Conservation (phyloP, 805 yeast species). For the Torulaspora indica region DNA sequence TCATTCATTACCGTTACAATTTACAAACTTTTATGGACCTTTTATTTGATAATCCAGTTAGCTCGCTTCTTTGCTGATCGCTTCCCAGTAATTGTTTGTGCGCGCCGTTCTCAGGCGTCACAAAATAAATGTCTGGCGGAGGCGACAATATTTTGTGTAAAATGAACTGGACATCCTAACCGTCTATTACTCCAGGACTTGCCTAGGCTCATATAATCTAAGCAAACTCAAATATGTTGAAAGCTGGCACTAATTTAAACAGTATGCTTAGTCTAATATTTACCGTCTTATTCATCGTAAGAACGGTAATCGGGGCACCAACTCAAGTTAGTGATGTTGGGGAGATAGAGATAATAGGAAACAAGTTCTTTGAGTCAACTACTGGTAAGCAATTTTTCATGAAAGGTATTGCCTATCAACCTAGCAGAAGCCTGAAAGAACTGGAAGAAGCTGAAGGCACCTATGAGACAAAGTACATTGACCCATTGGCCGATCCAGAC, state of each 20-base stretch:
- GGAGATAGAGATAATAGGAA: conserved; percentile 59
- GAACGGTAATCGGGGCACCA: conserved; percentile 1
- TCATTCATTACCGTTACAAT: conserved; percentile 4
- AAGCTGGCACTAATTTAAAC: background rate
- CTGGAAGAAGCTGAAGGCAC: conserved; percentile 15
- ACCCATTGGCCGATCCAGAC: conserved; percentile 69
- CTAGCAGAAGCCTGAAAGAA: conserved; percentile 44
- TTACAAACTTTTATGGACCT: conserved; percentile 24
- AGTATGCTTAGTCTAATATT: background rate
- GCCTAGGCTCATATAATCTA: background rate
- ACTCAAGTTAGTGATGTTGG: conserved; percentile 12
- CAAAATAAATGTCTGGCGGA: conserved; percentile 2
- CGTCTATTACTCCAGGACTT: background rate
- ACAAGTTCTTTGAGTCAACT: conserved; percentile 67
- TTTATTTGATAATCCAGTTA: too few species aligned
- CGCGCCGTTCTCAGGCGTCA: conserved; percentile 7
- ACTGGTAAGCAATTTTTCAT: conserved; percentile 81
- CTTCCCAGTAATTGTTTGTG: background rate
- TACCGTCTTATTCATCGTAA: background rate
- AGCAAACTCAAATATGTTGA: background rate
- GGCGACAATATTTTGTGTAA: background rate
- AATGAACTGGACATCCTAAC: background rate
- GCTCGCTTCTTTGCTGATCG: too few species aligned
- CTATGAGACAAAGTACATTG: conserved; percentile 42
- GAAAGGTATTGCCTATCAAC: conserved; percentile 86